Evolutionary conservation across 176 grass and related monocot genomes (phyloP).

Genomic region (Aegilops speltoides): DNA sequence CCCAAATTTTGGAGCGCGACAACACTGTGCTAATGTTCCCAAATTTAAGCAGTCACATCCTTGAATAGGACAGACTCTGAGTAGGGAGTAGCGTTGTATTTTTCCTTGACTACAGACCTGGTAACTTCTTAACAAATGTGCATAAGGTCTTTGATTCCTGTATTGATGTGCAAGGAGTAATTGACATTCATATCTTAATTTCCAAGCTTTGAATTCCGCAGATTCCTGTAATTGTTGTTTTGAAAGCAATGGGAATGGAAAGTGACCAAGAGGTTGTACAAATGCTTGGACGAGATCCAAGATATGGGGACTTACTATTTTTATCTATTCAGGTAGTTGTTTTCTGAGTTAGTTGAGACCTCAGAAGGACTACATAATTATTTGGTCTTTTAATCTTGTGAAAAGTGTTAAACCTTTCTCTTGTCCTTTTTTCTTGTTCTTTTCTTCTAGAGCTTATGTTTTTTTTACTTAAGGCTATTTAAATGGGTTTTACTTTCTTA

Average conservation of each 20-base stretch:
- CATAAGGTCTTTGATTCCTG: background rate
- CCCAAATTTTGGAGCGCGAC: too few species aligned
- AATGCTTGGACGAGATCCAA: conserved; percentile 89
- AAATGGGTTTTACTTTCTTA: conserved; percentile 28
- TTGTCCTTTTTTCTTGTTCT: background rate
- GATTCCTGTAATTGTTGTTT: conserved; percentile 89
- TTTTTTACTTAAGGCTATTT: background rate
- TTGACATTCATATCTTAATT: background rate
- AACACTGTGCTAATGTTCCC: background rate
- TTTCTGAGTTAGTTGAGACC: background rate
- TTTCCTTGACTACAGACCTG: background rate
- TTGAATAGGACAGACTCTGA: background rate
- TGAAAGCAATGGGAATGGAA: conserved; percentile 93
- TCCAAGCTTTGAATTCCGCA: conserved; percentile 32
- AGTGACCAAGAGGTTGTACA: conserved; percentile 88
- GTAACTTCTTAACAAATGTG: background rate
- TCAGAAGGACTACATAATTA: background rate
- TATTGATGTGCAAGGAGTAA: background rate
- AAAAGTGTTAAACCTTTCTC: conserved; percentile 1
- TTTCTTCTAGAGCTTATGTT: background rate
- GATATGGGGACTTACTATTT: conserved; percentile 62
- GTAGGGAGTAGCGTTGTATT: background rate
- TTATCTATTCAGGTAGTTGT: conserved; percentile 78
- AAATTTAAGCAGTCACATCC: background rate
- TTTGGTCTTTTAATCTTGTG: conserved; percentile 18